Evolutionary conservation across 345 rosid genomes (phyloP).

Genomic region (Moringa oleifera): DNA sequence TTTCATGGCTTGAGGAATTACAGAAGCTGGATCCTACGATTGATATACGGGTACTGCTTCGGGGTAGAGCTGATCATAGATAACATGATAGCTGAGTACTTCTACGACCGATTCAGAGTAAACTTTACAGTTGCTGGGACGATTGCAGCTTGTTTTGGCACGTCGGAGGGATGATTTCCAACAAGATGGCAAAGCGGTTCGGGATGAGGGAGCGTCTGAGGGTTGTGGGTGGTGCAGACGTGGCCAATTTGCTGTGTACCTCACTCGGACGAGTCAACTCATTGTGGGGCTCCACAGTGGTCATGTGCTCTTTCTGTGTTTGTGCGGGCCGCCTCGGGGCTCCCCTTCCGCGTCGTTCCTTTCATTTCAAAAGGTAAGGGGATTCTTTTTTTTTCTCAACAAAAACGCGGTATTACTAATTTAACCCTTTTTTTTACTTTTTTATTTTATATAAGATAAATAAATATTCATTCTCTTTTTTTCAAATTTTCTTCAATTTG

Average conservation of each 20-base stretch:
- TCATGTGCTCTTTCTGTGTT: conserved; percentile 58
- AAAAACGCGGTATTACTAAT: too few relatives aligned
- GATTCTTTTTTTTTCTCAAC: too few relatives aligned
- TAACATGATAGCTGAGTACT: conserved; percentile 67
- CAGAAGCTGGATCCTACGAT: conserved; percentile 70
- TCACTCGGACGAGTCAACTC: conserved; percentile 60
- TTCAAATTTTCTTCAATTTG: too few relatives aligned
- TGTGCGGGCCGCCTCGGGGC: conserved; percentile 86
- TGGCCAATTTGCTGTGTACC: conserved; percentile 56
- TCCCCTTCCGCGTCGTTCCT: conserved; percentile 75
- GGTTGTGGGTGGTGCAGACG: conserved; percentile 62
- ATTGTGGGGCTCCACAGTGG: conserved; percentile 44
- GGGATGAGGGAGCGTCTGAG: conserved; percentile 90
- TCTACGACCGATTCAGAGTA: conserved; percentile 66
- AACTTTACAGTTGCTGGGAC: conserved; percentile 60
- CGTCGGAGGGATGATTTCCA: conserved; percentile 70
- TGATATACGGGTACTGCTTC: conserved; percentile 55
- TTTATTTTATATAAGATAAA: too few relatives aligned
- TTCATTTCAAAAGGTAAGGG: conserved; percentile 65
- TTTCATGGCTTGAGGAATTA: conserved; percentile 53
- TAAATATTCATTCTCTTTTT: too few relatives aligned
- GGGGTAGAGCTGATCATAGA: conserved; percentile 75
- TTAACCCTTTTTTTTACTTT: too few relatives aligned
- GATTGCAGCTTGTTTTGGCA: conserved; percentile 62
- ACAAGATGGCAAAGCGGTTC: conserved; percentile 42